Evolutionary conservation across 2,329 filamentous ascomycete genomes (phyloP), one percentile per base, ranked within the genome.

Genomic region (Cucurbitaria berberidis): DNA sequence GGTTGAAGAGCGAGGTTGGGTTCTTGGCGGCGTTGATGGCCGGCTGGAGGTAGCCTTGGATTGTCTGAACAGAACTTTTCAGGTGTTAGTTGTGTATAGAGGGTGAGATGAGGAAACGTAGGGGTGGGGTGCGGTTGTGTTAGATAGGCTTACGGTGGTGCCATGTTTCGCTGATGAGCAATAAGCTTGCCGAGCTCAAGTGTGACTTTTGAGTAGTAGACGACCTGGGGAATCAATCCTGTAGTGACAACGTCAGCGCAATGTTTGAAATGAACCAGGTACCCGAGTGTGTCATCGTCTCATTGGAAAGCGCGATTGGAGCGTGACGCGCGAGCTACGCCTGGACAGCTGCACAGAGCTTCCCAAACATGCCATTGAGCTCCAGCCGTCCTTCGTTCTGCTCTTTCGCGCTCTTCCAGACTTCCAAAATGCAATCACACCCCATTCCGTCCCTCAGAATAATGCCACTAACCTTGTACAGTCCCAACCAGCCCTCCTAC

Each of bases 171-270:
- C 77, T 87, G 88, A 70, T 86, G 86, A 82, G 92, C 91, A 65
- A 98, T 86, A 66, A 97, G 84, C 84, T 90, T 96, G 75, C 84
- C 85, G 56, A 98, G 83, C 83, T 99, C 95, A 62, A 93, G 80
- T 69, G 84, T 89, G 74, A 98, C 93, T 77, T 87, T 90, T 72
- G 89, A 87, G 84, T 98, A 99, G 86, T 97, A 97, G 75, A 96
- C 75, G 61, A 92, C 88, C 59, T 88, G 87, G 67, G 95, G 95
- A 66, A 93, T 86, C 81, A 95, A 84, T 77, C 87, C 93, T 97
- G 74, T 16, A n/a, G 36, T 39, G 5, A 21, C 18, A 45, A 3
- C 49, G 63, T 69, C 53, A 72, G 64, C 29, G 32, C 41, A 30
- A n/a, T 39, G 34, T 42, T 51, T 21, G 16, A 38, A 30, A 36